Evolutionary conservation across 179 eudicot species (phyloP).

Genomic region (Beta corolliflora): DNA sequence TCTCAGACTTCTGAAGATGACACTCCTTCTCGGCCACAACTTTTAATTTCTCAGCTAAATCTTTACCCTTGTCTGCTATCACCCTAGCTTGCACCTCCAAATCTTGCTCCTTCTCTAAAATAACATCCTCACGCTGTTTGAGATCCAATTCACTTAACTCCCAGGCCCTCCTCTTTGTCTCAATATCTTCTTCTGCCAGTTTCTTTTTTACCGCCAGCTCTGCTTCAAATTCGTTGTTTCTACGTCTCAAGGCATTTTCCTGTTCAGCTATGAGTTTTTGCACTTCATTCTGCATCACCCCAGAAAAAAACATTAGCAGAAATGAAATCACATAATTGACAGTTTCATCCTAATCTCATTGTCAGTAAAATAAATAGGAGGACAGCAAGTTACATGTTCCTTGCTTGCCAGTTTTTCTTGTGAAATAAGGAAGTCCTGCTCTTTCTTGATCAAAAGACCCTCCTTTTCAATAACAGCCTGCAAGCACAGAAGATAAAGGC

Average conservation of each 20-base stretch:
- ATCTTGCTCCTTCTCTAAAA: constrained; percentile 67
- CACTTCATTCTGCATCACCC: constrained; percentile 54
- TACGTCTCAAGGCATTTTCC: constrained; percentile 56
- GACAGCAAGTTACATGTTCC: constrained; percentile 53
- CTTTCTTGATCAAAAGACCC: constrained; percentile 58
- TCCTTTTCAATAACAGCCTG: constrained; percentile 72
- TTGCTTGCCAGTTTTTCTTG: constrained; percentile 61
- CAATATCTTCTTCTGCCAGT: constrained; percentile 64
- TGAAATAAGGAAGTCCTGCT: constrained; percentile 59
- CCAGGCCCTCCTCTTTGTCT: constrained; percentile 78
- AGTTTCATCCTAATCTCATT: neutral
- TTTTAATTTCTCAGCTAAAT: constrained; percentile 51
- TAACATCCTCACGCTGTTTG: constrained; percentile 59
- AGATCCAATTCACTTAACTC: constrained; percentile 87
- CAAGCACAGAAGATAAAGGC: neutral
- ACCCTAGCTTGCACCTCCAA: constrained; percentile 60
- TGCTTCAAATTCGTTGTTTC: constrained; percentile 55
- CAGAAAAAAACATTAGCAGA: constrained; percentile 18
- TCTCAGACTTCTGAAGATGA: constrained; percentile 45
- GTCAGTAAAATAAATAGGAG: constrained; percentile 9
- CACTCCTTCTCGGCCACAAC: constrained; percentile 61
- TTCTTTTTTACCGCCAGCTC: constrained; percentile 60
- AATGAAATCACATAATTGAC: neutral
- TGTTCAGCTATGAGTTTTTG: constrained; percentile 56
- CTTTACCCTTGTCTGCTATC: constrained; percentile 61